phyloP scores from a whole-genome alignment of 768 basidiomycete species.

The Phlebiopsis gigantea region DNA sequence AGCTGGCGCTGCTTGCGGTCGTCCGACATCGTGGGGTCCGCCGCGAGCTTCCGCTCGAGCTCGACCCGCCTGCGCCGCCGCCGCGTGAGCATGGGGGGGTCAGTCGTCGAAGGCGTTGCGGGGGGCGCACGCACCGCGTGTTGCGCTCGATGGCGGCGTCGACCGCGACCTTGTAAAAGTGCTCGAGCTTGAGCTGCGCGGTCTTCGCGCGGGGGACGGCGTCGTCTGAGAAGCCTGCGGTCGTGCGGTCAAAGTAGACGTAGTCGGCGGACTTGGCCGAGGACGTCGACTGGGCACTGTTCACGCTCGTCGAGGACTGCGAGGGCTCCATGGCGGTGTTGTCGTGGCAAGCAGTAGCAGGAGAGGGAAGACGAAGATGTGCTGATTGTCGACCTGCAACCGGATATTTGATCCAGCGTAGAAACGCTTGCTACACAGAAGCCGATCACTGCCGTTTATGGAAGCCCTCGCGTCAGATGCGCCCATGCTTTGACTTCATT shows the following conservation, averaged over 20 bases:
- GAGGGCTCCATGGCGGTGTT: slow-evolving; percentile 8
- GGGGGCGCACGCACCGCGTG: slow-evolving; percentile 51
- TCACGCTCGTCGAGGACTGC: slow-evolving; percentile 19
- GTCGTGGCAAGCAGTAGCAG: neutral
- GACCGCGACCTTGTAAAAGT: slow-evolving; percentile 95
- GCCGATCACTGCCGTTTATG: neutral
- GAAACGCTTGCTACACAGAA: slow-evolving; percentile 3
- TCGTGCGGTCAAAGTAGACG: slow-evolving; percentile 87
- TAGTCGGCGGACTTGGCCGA: slow-evolving; percentile 60
- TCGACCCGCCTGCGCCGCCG: slow-evolving; percentile 66
- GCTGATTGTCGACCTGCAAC: slow-evolving; percentile 7
- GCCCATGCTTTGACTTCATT: no score
- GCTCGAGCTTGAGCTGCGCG: slow-evolving; percentile 93
- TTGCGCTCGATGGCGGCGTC: slow-evolving; percentile 94
- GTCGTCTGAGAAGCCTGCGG: slow-evolving; percentile 71
- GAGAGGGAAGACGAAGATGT: neutral
- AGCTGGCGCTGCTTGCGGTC: slow-evolving; percentile 85
- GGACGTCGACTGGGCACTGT: slow-evolving; percentile 18
- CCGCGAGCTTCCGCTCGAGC: slow-evolving; percentile 73
- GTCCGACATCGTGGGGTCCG: slow-evolving; percentile 65
- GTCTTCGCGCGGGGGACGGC: slow-evolving; percentile 80
- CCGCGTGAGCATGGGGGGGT: neutral
- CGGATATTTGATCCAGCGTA: slow-evolving; percentile 6
- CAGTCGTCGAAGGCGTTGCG: neutral
- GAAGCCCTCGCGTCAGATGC: neutral